These are phyloP conservation scores for Hawksworthiomyces lignivorus DNA, from an alignment of 2,329 filamentous ascomycete species.

Conservation along the genomic window DNA sequence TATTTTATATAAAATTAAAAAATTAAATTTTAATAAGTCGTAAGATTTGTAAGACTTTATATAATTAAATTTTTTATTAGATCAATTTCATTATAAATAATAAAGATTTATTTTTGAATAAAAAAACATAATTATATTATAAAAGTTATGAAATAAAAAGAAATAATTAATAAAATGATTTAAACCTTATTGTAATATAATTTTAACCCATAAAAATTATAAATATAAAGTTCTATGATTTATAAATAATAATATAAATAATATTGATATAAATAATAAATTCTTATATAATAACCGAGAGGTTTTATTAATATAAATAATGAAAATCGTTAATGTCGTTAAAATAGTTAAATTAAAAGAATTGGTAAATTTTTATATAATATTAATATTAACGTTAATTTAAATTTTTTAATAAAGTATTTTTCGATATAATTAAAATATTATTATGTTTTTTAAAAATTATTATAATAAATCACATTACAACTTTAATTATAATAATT, in stretches of 20 bases:
- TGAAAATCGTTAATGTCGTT: background rate
- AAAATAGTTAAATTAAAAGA: background rate
- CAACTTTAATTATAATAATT: background rate
- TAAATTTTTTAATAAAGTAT: background rate
- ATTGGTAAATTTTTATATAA: background rate
- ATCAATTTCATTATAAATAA: no score
- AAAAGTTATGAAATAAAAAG: background rate
- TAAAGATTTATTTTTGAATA: background rate
- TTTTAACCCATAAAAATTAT: background rate
- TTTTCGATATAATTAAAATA: no score
- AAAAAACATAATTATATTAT: background rate
- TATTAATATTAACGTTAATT: background rate
- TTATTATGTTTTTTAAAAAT: no score
- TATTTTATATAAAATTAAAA: no score
- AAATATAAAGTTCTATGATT: constrained; percentile 3
- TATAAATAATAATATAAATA: background rate
- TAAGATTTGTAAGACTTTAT: background rate
- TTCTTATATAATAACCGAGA: background rate
- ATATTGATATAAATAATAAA: background rate
- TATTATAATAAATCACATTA: background rate
- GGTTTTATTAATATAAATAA: background rate
- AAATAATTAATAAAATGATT: background rate
- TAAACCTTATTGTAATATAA: background rate
- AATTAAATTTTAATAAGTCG: no score
- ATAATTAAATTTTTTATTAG: background rate